Conservation (phyloP, 2,329 filamentous ascomycete species). For the Tothia fuscella region DNA sequence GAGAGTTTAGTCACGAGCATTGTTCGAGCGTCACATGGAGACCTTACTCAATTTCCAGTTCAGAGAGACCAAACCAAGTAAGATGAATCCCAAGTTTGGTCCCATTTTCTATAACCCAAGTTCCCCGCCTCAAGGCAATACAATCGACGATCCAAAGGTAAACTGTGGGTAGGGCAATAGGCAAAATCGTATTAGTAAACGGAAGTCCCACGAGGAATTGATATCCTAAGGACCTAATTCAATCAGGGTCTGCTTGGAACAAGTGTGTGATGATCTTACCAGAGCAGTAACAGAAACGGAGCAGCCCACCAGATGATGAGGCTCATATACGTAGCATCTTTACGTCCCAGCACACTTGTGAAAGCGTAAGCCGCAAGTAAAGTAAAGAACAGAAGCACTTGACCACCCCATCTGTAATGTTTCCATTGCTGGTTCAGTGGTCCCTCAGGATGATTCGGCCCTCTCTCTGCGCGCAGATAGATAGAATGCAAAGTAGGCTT, state of each 20-base stretch:
- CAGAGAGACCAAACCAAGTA: conserved; percentile 50
- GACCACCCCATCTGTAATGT: conserved; percentile 36
- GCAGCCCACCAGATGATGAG: conserved; percentile 58
- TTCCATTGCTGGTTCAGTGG: conserved; percentile 24
- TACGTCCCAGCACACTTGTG: conserved; percentile 33
- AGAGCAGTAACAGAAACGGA: conserved; percentile 53
- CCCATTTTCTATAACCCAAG: conserved; percentile 56
- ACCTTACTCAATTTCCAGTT: conserved; percentile 54
- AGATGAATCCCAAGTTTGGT: conserved; percentile 55
- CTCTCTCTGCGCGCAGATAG: conserved; percentile 35
- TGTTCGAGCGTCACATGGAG: background rate
- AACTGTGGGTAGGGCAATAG: conserved; percentile 51
- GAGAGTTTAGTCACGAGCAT: conserved; percentile 10
- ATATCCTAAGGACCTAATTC: conserved; percentile 43
- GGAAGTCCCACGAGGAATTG: conserved; percentile 53
- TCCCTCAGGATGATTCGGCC: conserved; percentile 13
- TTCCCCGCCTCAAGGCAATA: conserved; percentile 52
- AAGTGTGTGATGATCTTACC: conserved; percentile 22
- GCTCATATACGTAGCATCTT: conserved; percentile 54
- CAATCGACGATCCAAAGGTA: conserved; percentile 66
- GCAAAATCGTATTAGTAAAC: conserved; percentile 41
- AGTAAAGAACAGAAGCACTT: conserved; percentile 33
- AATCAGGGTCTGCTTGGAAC: background rate
- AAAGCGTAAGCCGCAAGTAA: conserved; percentile 30
- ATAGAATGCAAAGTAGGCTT: conserved; percentile 48